These are phyloP conservation scores for Anisogramma anomala DNA, from an alignment of 2,329 filamentous ascomycete genomes.

Conservation along the genomic window DNA sequence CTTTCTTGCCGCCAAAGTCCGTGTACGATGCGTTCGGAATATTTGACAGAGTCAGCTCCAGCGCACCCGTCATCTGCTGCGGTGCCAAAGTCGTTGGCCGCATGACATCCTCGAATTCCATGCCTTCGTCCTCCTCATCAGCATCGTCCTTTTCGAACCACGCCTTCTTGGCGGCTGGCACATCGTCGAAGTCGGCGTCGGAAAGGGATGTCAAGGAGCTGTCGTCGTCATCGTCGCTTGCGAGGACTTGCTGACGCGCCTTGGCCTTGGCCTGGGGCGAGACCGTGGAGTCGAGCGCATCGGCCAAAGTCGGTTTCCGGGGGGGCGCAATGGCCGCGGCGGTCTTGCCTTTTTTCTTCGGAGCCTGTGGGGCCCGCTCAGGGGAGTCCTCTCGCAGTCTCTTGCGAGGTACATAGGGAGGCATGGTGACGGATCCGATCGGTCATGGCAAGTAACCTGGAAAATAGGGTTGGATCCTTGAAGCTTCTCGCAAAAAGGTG, in stretches of 20 bases:
- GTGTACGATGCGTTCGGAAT: conserved; percentile 40
- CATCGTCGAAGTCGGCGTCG: conserved; percentile 46
- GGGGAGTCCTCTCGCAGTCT: conserved; percentile 40
- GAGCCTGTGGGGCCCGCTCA: conserved; percentile 21
- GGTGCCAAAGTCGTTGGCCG: conserved; percentile 26
- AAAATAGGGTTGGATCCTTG: no score
- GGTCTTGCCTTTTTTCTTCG: conserved; percentile 20
- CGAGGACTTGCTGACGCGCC: conserved; percentile 19
- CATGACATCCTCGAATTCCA: conserved; percentile 50
- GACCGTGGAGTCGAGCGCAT: conserved; percentile 43
- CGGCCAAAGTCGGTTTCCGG: conserved; percentile 48
- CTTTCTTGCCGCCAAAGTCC: conserved; percentile 60
- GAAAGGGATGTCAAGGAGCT: conserved; percentile 43
- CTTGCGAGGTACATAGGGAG: conserved; percentile 57
- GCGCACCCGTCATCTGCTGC: conserved; percentile 37
- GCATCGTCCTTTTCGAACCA: conserved; percentile 28
- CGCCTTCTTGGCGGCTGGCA: conserved; percentile 25
- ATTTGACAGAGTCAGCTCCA: conserved; percentile 58
- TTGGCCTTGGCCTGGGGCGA: conserved; percentile 22
- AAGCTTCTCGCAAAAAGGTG: no score
- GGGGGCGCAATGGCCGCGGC: conserved; percentile 21
- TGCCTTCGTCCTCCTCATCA: conserved; percentile 48
- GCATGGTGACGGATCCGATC: conserved; percentile 36
- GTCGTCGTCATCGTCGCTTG: conserved; percentile 32
- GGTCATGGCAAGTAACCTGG: not conserved